phyloP scores from a whole-genome alignment of 2,329 filamentous ascomycete species.

The Alternaria angustiovoidea region DNA sequence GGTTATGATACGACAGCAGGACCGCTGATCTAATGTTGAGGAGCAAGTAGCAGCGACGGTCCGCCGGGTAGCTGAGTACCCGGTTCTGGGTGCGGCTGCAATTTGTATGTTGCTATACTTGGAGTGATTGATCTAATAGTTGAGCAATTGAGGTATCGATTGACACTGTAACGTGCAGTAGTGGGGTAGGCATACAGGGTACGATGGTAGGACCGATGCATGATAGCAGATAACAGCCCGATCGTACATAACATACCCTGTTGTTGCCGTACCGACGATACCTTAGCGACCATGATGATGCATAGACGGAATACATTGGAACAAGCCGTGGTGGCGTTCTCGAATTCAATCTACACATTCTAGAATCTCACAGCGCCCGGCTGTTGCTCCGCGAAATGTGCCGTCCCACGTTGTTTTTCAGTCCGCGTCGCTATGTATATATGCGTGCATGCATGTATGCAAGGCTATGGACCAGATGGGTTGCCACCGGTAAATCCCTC shows the following conservation, averaged over 20 bases:
- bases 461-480: neutral
- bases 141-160: neutral
- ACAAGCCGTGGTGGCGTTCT: neutral
- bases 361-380: neutral
- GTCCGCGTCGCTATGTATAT: neutral
- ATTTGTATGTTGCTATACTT: constrained; percentile 3
- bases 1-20: constrained; percentile 5
- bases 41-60: neutral
- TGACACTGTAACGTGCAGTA: constrained; percentile 1
- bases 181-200: neutral
- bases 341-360: neutral
- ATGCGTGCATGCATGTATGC: neutral
- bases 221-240: constrained; percentile 1
- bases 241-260: neutral
- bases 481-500: neutral
- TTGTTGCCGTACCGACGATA: neutral
- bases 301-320: neutral
- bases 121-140: neutral
- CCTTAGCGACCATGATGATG: neutral
- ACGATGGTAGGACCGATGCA: neutral
- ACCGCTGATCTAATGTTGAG: neutral
- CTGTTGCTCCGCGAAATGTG: neutral
- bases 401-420: neutral
- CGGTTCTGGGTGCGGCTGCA: neutral
- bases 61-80: constrained; percentile 1